Evolutionary conservation across 2,329 filamentous ascomycete species (phyloP).

Genomic region (Fusarium sp.): DNA sequence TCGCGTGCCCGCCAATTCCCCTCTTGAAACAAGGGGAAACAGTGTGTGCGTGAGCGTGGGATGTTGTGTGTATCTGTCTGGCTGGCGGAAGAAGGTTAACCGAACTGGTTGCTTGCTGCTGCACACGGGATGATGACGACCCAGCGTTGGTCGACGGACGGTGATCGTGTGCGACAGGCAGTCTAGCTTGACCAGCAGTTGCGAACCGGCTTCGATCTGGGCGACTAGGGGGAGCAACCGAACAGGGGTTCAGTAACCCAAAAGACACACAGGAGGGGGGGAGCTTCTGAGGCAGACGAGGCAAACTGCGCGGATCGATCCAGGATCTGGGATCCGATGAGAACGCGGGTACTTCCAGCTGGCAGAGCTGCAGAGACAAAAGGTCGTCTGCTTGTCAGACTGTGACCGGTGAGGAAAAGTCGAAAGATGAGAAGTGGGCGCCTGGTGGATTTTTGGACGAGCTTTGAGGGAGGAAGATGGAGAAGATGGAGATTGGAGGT

Average conservation of each 20-base stretch:
- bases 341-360: not conserved
- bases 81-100: constrained; percentile 20
- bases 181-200: constrained; percentile 4
- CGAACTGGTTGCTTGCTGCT: constrained; percentile 13
- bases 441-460: not conserved
- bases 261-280: constrained; percentile 11
- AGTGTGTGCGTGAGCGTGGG: constrained; percentile 34
- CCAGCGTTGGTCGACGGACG: constrained; percentile 19
- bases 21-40: constrained; percentile 15
- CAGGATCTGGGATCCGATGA: constrained; percentile 17
- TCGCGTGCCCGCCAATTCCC: constrained; percentile 41
- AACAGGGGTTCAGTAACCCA: constrained; percentile 29
- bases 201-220: constrained; percentile 34
- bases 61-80: constrained; percentile 28
- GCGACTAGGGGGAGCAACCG: constrained; percentile 25
- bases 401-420: not conserved
- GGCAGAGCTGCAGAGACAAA: not conserved
- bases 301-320: constrained; percentile 14
- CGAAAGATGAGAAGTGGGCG: not conserved
- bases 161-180: constrained; percentile 38
- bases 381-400: not conserved
- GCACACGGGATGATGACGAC: constrained; percentile 27
- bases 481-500: constrained; percentile 9
- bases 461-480: not conserved
- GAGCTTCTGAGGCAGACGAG: constrained; percentile 10